Base-by-base conservation (phyloP, 768 basidiomycete species). In the Hypsizygus marmoreus region DNA sequence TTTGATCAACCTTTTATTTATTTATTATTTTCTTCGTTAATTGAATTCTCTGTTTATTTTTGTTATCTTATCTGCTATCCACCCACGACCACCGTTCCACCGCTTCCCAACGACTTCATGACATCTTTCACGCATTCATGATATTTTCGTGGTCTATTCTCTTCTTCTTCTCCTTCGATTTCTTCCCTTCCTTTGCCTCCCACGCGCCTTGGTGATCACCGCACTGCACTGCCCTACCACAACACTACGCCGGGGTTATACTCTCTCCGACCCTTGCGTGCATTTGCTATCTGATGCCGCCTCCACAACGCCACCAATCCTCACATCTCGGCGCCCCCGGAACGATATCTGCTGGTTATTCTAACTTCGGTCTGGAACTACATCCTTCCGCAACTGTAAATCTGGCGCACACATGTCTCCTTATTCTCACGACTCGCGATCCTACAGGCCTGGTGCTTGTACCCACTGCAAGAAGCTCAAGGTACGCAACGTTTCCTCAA, bases 391-490 rank as follows among this genome's bases (percentile, higher is more conserved):
- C 31, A 32, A 28, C 38, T 35, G 38, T 39, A n/a, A n/a, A 16
- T 23, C 26, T 31, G 29, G n/a, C 19, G 38, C 50, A 38, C 35
- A 45, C 43, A 40, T 16, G 23, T 29, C 38, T 41, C 29, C 45
- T 14, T 45, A 34, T 42, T 31, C 40, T 37, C 43, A 22, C 28
- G 35, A 41, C 38, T n/a, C 43, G 29, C n/a, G 26, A 17, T 22
- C 34, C 24, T 28, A 38, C 63, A 91, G 88, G 32, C 82, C 84
- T 51, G 88, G 90, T 46, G 90, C 90, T 32, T 92, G 90, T 65
- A 86, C 79, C 3, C 82, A 91, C 59, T 92, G 90, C 77, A 92
- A 91, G 66, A 86, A 83, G 60, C 81, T 91, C 58, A 92, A 92
- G 84, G 88, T 86, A 67, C 47, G 81, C 69, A 45, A 22, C 29